These are phyloP conservation scores for Monosporascus sp. DNA, from an alignment of 2,329 filamentous ascomycete species.

Conservation along the genomic window DNA sequence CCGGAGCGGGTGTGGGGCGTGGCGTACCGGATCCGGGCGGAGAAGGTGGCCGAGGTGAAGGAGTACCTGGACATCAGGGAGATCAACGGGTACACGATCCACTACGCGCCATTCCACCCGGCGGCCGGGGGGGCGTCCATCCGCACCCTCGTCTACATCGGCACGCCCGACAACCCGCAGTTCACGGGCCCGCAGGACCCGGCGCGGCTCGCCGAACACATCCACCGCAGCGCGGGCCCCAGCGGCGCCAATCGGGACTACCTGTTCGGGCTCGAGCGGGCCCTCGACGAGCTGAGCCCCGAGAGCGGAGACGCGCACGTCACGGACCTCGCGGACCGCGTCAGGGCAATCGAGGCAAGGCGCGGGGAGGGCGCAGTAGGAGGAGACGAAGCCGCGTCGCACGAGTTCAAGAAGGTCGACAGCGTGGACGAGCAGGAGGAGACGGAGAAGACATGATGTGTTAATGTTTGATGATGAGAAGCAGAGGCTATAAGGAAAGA, in stretches of 20 bases:
- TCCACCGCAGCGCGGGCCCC: constrained; percentile 68
- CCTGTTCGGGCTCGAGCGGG: constrained; percentile 71
- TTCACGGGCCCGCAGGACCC: constrained; percentile 83
- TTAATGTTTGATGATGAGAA: background rate
- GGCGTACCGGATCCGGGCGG: constrained; percentile 75
- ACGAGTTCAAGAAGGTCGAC: constrained; percentile 37
- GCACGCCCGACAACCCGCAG: constrained; percentile 86
- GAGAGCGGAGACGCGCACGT: constrained; percentile 82
- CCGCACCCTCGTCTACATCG: constrained; percentile 79
- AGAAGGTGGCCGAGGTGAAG: constrained; percentile 73
- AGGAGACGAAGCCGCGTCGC: constrained; percentile 9
- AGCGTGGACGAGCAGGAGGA: constrained; percentile 57
- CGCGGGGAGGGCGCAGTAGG: constrained; percentile 6
- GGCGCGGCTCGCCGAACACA: constrained; percentile 72
- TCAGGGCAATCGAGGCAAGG: constrained; percentile 54
- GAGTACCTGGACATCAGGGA: constrained; percentile 92
- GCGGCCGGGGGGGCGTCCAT: constrained; percentile 36
- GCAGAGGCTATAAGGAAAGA: too few relatives aligned
- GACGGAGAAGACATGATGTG: constrained; percentile 24
- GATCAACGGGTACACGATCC: constrained; percentile 94
- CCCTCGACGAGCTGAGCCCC: constrained; percentile 64
- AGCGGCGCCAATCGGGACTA: constrained; percentile 92
- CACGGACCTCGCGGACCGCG: constrained; percentile 69
- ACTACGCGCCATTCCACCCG: constrained; percentile 79
- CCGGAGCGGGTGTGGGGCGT: constrained; percentile 79